These are phyloP conservation scores for Lipomyces chichibuensis DNA, from an alignment of 805 yeast genomes.

Conservation along the genomic window DNA sequence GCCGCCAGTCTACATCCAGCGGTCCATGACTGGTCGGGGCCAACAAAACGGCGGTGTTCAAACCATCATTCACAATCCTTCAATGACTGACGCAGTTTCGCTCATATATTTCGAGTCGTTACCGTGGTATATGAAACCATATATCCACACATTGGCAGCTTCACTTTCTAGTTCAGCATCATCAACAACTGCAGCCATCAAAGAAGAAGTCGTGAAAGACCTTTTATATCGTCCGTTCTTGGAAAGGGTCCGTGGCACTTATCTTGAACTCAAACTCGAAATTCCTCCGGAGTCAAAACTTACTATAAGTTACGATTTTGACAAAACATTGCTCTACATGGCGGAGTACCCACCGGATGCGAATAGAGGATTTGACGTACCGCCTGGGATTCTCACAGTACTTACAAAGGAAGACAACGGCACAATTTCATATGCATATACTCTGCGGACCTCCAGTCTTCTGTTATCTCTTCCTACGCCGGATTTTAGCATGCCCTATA, in stretches of 20 bases:
- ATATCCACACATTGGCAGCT: slow-evolving; percentile 65
- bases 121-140: slow-evolving; percentile 92
- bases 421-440: slow-evolving; percentile 17
- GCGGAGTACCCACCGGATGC: slow-evolving; percentile 99
- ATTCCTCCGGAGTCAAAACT: slow-evolving; percentile 57
- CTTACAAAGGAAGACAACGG: slow-evolving; percentile 44
- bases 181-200: not conserved
- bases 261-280: slow-evolving; percentile 66
- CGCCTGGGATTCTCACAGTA: slow-evolving; percentile 81
- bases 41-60: slow-evolving; percentile 91
- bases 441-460: slow-evolving; percentile 79
- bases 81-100: slow-evolving; percentile 49
- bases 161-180: not conserved
- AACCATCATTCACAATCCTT: slow-evolving; percentile 72
- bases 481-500: slow-evolving; percentile 98
- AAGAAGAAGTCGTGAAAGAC: slow-evolving; percentile 48
- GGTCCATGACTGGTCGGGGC: slow-evolving; percentile 89
- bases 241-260: slow-evolving; percentile 81
- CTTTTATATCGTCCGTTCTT: slow-evolving; percentile 73
- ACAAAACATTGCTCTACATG: slow-evolving; percentile 78
- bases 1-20: slow-evolving; percentile 73
- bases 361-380: slow-evolving; percentile 93
- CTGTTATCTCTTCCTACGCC: slow-evolving; percentile 90
- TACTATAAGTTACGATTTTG: slow-evolving; percentile 66
- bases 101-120: slow-evolving; percentile 75